Base-by-base conservation (phyloP, 768 basidiomycete genomes). In the Sporobolomyces pararoseus region DNA sequence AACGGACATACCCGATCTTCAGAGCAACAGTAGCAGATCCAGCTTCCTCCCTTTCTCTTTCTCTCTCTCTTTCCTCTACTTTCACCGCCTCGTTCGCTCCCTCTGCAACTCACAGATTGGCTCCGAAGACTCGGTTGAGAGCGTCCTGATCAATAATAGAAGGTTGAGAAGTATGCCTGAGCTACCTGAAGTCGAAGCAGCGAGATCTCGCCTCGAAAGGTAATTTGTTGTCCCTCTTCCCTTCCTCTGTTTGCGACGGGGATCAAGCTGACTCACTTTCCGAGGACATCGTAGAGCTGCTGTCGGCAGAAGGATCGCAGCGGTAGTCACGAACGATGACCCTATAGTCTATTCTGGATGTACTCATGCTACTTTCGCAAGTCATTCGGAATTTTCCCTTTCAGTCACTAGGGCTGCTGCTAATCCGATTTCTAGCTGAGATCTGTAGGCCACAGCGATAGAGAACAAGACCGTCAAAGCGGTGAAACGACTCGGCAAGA, bases 401-500 rank as follows among this genome's bases (percentile, higher is more conserved):
- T 14, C 23, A n/a, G 39, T 16, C 6, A 6, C 27, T 16, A 23
- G 23, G 21, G 39, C 39, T 42, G 39, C 9, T 17, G 9, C 17
- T 42, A 9, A 42, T 42, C 17, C 39, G 39, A 42, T 17, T 42
- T 17, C 39, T 42, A 17, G 39, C 9, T 9, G 39, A 42, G 10
- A 42, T 52, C 42, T 7, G 9, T 57, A 67, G 66, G 58, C 65
- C 0, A 72, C 65, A 0, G 32, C 57, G 2, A 17, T 65, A 9
- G 60, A 66, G 27, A 71, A 74, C 32, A 73, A 72, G 53, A 51
- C 51, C 3, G 72, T 76, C 25, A 34, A 55, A n/a, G 55, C 42
- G 1, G 72, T 76, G 42, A 57, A 49, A 19, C 57, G 76, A 0
- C 50, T 63, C 1, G 76, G 76, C 31, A 76, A 76, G 63, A 69